Evolutionary conservation across 2,329 filamentous ascomycete genomes (phyloP), one percentile per base, ranked within the genome.

Genomic region (Leptosphaerulina australis): DNA sequence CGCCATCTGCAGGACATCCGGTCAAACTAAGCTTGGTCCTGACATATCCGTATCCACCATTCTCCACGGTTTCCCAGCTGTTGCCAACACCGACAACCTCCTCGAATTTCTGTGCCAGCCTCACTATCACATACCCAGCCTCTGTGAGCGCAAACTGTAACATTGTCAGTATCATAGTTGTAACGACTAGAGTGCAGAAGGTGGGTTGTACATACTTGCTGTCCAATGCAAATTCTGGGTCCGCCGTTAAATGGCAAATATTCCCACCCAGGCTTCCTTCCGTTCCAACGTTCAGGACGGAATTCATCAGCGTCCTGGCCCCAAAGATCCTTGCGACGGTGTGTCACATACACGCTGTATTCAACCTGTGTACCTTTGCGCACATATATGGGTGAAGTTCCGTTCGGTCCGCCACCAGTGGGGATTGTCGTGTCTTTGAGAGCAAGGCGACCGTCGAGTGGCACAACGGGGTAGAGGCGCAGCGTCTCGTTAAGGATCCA

Each of bases 261-360:
- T n/a, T 64, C 63, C 59, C 63, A 73, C 0, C 67, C 66, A 4
- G 34, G 41, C 34, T 57, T 63, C 44, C 58, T 70, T 57, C 71
- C 71, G 55, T 64, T 44, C 62, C 64, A 71, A 15, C 73, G 59
- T 20, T 72, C 71, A 1, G 72, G 73, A 17, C 50, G 61, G 39
- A 73, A 75, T 7, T 63, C 64, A 2, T 70, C 61, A 0, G 71
- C 72, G 38, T 75, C 72, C 1, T 55, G 38, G 2, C 73, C 72
- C 64, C 66, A 75, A 1, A 74, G 43, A 39, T 75, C 72, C 31
- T 65, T 64, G 3, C 68, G 60, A 3, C 70, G 55, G 11, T 74
- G 70, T 55, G 74, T 69, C 5, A 56, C 48, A 40, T 70, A 70
- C 5, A 70, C 59, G 8, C 50, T 50, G 38, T 66, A 73, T n/a